Conservation (phyloP, 2,329 filamentous ascomycete genomes). For the Aspergillus sp. region DNA sequence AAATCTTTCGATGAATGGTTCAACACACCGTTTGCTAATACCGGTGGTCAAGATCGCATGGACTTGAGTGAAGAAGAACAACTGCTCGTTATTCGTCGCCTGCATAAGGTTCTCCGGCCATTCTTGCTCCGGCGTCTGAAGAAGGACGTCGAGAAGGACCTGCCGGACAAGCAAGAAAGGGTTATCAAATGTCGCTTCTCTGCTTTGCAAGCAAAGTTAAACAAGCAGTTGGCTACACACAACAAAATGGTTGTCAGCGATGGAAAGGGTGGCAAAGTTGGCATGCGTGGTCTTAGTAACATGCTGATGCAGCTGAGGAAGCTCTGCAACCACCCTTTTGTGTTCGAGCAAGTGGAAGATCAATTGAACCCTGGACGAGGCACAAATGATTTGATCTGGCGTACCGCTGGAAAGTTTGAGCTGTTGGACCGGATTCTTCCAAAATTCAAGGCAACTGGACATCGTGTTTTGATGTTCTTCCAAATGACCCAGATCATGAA, state of each 20-base stretch:
- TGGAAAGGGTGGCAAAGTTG: constrained; percentile 91
- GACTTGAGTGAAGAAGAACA: constrained; percentile 99
- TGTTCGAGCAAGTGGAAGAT: constrained; percentile 96
- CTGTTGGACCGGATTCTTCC: constrained; percentile 87
- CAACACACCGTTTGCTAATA: constrained; percentile 98
- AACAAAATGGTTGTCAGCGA: constrained; percentile 94
- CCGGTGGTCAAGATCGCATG: constrained; percentile 97
- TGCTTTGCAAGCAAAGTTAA: constrained; percentile 84
- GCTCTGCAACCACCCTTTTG: constrained; percentile 98
- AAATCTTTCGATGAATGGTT: constrained; percentile 99
- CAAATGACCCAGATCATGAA: constrained; percentile 99
- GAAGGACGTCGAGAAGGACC: constrained; percentile 98
- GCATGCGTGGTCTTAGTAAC: constrained; percentile 92
- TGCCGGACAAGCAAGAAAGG: constrained; percentile 98
- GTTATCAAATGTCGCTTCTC: constrained; percentile 99
- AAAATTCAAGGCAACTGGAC: constrained; percentile 86
- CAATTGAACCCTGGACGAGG: constrained; percentile 89
- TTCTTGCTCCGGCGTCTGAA: constrained; percentile 98
- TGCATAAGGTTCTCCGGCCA: constrained; percentile 95
- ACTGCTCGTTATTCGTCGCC: constrained; percentile 92
- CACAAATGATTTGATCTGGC: constrained; percentile 93
- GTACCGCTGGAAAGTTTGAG: constrained; percentile 96
- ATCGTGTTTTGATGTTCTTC: constrained; percentile 99
- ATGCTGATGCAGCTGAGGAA: constrained; percentile 99
- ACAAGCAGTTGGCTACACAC: constrained; percentile 96